Conservation (phyloP, 306 rosid species). For the Trifolium pratense region DNA sequence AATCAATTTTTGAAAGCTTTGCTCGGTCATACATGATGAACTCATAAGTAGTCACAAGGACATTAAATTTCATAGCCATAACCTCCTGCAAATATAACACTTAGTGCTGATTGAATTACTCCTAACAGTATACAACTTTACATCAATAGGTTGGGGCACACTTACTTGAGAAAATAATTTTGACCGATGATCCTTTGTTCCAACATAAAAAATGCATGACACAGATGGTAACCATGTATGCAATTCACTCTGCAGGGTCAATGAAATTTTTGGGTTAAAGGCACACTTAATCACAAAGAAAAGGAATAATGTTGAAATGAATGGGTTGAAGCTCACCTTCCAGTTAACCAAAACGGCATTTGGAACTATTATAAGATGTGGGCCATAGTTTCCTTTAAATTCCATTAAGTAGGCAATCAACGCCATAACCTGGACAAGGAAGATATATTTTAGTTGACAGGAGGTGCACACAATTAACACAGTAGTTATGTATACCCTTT, state of each 20-base stretch:
- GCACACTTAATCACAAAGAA: constrained; percentile 27
- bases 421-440: constrained; percentile 47
- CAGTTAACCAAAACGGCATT: constrained; percentile 53
- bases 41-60: constrained; percentile 98
- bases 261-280: constrained; percentile 21
- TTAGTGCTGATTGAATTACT: constrained; percentile 29
- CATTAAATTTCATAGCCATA: constrained; percentile 91
- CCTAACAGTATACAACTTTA: constrained; percentile 15
- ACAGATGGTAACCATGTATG: constrained; percentile 52
- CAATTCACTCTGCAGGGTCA: constrained; percentile 46
- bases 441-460: constrained; percentile 9
- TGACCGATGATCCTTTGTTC: constrained; percentile 84
- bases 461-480: constrained; percentile 5
- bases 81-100: constrained; percentile 65
- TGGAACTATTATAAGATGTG: constrained; percentile 52
- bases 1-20: constrained; percentile 81
- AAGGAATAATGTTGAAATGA: constrained; percentile 31
- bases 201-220: constrained; percentile 86
- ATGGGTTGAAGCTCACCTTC: constrained; percentile 45
- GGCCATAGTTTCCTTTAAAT: constrained; percentile 53
- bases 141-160: constrained; percentile 37
- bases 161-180: constrained; percentile 84
- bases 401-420: constrained; percentile 53
- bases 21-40: constrained; percentile 98
- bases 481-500: constrained; percentile 28